Evolutionary conservation across 345 rosid species (phyloP), one percentile per base, ranked within the genome.

Genomic region (Sisymbrium irio): DNA sequence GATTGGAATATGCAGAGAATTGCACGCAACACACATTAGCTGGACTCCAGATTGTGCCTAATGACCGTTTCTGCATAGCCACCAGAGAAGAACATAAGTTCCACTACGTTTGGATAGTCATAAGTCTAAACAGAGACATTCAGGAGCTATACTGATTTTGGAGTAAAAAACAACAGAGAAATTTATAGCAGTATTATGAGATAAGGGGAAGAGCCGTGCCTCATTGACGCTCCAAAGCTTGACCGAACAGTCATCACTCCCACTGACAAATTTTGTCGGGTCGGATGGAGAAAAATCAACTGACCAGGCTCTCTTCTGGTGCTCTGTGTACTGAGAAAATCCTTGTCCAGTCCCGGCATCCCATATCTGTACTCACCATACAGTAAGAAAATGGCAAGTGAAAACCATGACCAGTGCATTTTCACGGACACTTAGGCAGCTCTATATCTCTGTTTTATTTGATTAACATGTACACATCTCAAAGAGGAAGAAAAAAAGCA

Each of bases 241-340:
- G 76, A 89, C 89, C 50, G 94, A 80, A 77, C 87, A 88, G 62
- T 93, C 98, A 80, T 93, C 97, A 71, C 97, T 89, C 74, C 97
- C 97, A 59, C 96, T 89, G 71, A 91, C 98, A 62, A 93, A 86
- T 80, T 79, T 89, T 65, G 85, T 91, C 9, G 97, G 97, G 79
- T 84, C 85, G 35, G 84, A 79, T 64, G 68, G 89, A 75, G 94
- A 93, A 78, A 93, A 93, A 82, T 93, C 96, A 74, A 93, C 92
- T 80, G 97, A 87, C 98, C 97, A 91, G 25, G 97, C 96, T 80
- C 98, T 81, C 78, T 83, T 91, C 63, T 81, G 84, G 79, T 93
- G 98, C 82, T 91, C 98, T 5, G 40, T 75, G 78, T 78, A 87
- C 67, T 82, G 94, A 6, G 83, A 86, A 57, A 91, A 74, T 40